Evolutionary conservation across 1,139 yeast genomes (phyloP), one percentile per base, ranked within the genome.

Genomic region (Hyphopichia wangnamkhiaoensis): DNA sequence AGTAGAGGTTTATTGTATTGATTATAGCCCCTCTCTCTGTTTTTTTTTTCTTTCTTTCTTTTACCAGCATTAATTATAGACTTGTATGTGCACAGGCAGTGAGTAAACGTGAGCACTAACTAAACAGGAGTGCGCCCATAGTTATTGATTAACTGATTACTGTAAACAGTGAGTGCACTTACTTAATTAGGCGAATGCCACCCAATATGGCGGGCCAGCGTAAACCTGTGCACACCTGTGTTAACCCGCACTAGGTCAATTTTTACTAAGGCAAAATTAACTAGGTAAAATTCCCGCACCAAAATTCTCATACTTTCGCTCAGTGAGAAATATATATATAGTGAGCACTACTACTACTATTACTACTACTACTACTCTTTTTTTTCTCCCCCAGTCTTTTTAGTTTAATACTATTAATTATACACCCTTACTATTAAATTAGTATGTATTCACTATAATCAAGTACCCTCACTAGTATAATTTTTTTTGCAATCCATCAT

Each of bases 271-370:
- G 3, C 13, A 3, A 13, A 17, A 17, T 9, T 8, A 15, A 19
- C 26, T n/a, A 16, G 13, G 13, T 13, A 31, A 32, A 32, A 32
- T 23, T 32, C 34, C 26, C 34, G 14, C 34, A 32, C 27, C 12
- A 12, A 15, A 4, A 6, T 31, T 19, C 17, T 12, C 17, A 17
- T 20, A 14, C 21, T 31, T 23, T 20, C 14, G n/a, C 17, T 12
- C 15, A 13, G 4, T 27, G 3, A 13, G 4, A 7, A 21, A 21
- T 21, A 7, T 25, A 25, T 25, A 31, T 18, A 31, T 31, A 18
- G 5, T n/a, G 10, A 31, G 18, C 10, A 23, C 13, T 31, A 13
- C 20, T n/a, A 16, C 15, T 32, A 24, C 5, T 28, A 28, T n/a
- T 28, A 15, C n/a, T 28, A 28, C 31, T 28, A 28, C n/a, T 17